Base-by-base conservation (phyloP, 352 stramenopile species). In the Globisporangium paddicum region DNA sequence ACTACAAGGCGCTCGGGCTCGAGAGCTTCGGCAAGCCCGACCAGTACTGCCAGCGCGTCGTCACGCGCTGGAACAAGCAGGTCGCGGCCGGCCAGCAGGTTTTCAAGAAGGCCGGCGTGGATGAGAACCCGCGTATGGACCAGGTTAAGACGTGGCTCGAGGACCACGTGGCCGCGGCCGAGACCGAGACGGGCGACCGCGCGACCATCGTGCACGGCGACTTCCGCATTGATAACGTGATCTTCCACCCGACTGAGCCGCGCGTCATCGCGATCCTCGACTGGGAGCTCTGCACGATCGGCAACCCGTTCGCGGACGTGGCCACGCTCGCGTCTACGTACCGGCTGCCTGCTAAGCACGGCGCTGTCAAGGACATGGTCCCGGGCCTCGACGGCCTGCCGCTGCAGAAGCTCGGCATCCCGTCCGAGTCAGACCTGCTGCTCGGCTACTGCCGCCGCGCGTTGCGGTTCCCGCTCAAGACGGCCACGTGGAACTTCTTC, bases 241-340 rank as follows among this genome's bases (percentile, higher is more conserved):
- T 93, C 59, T 91, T 90, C 69, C 84, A 95, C 66, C 80, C 84
- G 16, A 94, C 84, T 14, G 79, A 94, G 69, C 86, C 84, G 19
- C 68, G 80, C 8, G 83, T 96, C 21, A 23, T 95, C 9, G 87
- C 84, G 8, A 84, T 96, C 42, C 63, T 96, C 5, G 87, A 96
- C 72, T 96, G 87, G 87, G 87, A 96, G 58, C 64, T 96, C 21
- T 90, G 79, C 60, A 96, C 87, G 26, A 79, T 96, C 44, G 87
- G 87, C 53, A 89, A 96, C 58, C 84, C 84, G 21, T 84, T 95
- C 54, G 67, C 79, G 1, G 87, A 95, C 64, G 66, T 96, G 4
- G 84, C 86, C 21, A 93, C 87, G 11, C 58, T 90, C 18, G 67
- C 67, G n/a, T 80, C 71, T 5, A 54, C 67, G 3, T 93, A 87